These are phyloP conservation scores for Thuja plicata DNA, from an alignment of 83 land plant species.

Conservation along the genomic window DNA sequence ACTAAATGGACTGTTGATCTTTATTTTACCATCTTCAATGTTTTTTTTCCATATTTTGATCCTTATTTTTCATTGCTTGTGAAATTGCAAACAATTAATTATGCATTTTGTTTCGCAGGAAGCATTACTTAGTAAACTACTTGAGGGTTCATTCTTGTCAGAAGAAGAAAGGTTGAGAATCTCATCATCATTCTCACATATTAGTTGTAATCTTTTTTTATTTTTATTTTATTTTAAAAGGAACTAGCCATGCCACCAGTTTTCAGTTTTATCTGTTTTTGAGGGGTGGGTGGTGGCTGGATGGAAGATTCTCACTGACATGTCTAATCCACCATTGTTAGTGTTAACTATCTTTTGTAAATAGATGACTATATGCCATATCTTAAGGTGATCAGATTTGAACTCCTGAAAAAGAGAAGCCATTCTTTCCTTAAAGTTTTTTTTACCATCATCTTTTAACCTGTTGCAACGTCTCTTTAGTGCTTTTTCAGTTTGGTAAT, in stretches of 20 bases:
- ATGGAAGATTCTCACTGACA: not conserved
- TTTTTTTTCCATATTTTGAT: not conserved
- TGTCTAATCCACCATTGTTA: not conserved
- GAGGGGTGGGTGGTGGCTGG: not conserved
- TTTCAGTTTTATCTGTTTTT: not conserved
- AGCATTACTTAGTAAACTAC: constrained; percentile 65
- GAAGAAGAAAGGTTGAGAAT: constrained; percentile 55
- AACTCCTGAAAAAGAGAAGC: not conserved
- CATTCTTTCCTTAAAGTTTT: not conserved
- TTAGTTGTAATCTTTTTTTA: not conserved
- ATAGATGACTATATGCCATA: not conserved
- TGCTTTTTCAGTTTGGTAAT: not conserved
- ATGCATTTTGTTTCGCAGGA: constrained; percentile 48
- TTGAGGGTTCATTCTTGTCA: constrained; percentile 51
- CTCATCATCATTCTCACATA: not conserved
- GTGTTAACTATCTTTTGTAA: not conserved
- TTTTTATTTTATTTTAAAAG: constrained; percentile 8
- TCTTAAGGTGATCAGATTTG: not conserved
- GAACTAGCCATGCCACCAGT: not conserved
- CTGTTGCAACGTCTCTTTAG: not conserved
- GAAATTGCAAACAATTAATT: not conserved
- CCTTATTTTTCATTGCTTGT: not conserved
- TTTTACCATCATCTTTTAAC: not conserved
- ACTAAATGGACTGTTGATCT: not conserved
- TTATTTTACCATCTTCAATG: not conserved